A percentile compares a stretch with the other conserved stretches of the same genome.
Conservation (phyloP, 805 yeast genomes). For the Teunomyces kruisii region DNA sequence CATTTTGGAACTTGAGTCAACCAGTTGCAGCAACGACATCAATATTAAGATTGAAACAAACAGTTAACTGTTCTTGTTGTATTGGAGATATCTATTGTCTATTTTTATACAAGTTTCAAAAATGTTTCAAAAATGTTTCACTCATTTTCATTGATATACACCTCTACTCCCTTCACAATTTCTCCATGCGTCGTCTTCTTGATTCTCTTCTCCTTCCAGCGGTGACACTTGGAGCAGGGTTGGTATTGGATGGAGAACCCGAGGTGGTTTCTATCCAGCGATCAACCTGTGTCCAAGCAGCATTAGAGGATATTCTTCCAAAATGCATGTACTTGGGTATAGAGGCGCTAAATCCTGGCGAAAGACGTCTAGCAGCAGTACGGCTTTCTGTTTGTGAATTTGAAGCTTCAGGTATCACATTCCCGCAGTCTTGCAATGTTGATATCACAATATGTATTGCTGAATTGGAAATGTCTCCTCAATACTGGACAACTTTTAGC, state of each 20-base stretch:
- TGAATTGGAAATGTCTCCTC: conserved; percentile 44
- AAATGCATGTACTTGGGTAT: conserved; percentile 41
- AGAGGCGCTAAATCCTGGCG: conserved; percentile 33
- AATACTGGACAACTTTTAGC: conserved; percentile 74
- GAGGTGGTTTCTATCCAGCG: not conserved
- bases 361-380: conserved; percentile 42
- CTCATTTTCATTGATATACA: not conserved
- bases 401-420: conserved; percentile 41
- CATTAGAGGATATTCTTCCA: conserved; percentile 40
- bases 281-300: conserved; percentile 36
- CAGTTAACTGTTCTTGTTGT: no score
- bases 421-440: conserved; percentile 28
- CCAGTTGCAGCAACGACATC: no score
- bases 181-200: not conserved
- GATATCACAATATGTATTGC: conserved; percentile 37
- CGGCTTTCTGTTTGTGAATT: conserved; percentile 57
- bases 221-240: not conserved
- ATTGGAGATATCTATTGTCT: no score
- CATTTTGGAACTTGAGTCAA: not conserved
- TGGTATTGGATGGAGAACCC: not conserved
- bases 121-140: not conserved
- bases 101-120: not conserved
- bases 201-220: not conserved
- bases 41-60: no score
- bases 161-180: not conserved